Evolutionary conservation across 2,329 filamentous ascomycete species (phyloP).

Genomic region (Lachnellula occidentalis): DNA sequence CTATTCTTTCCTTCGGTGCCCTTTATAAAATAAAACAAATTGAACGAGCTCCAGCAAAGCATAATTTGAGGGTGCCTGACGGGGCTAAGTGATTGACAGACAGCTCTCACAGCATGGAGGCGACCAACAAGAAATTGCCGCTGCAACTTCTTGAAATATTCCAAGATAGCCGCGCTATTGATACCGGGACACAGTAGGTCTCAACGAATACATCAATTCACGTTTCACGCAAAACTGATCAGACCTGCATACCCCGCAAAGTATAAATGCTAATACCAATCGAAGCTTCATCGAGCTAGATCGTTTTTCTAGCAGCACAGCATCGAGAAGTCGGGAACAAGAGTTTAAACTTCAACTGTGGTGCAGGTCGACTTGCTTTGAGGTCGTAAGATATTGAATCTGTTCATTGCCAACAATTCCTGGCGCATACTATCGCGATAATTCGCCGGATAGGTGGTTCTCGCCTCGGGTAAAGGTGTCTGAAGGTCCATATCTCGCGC

Average conservation of each 20-base stretch:
- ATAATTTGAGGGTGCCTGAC: too few species aligned
- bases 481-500: constrained; percentile 14
- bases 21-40: neutral
- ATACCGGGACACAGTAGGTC: neutral
- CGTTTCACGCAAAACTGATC: constrained; percentile 20
- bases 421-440: constrained; percentile 2
- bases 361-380: constrained; percentile 8
- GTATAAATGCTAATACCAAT: constrained; percentile 39
- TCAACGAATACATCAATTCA: neutral
- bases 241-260: constrained; percentile 33
- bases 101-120: neutral
- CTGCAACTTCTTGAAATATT: neutral
- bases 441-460: constrained; percentile 19
- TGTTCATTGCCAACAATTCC: constrained; percentile 11
- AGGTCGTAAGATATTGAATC: constrained; percentile 15
- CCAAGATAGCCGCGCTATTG: neutral
- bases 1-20: too few species aligned
- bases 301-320: constrained; percentile 36
- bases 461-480: constrained; percentile 18
- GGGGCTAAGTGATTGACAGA: neutral
- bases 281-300: constrained; percentile 38
- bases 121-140: neutral
- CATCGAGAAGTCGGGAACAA: constrained; percentile 20
- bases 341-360: too few species aligned
- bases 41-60: too few species aligned